These are phyloP conservation scores for Aspergillus latus DNA, from an alignment of 2,329 filamentous ascomycete species.

Conservation along the genomic window DNA sequence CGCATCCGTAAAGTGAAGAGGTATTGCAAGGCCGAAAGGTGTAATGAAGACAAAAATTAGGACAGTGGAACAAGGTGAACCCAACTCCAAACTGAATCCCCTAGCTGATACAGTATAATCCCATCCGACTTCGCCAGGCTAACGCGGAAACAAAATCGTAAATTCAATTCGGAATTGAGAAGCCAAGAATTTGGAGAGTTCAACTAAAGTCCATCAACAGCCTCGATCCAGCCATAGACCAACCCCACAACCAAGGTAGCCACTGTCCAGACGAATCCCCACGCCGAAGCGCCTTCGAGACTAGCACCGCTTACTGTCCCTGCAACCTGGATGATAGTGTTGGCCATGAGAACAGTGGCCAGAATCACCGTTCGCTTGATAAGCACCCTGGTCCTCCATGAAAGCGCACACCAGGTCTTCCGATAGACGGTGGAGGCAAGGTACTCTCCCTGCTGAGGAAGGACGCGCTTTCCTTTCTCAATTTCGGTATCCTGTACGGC, in stretches of 20 bases:
- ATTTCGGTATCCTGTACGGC: slow-evolving; percentile 45
- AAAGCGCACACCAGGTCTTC: slow-evolving; percentile 61
- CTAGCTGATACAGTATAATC: not conserved
- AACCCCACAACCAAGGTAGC: slow-evolving; percentile 39
- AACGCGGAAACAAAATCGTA: not conserved
- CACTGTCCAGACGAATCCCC: slow-evolving; percentile 72
- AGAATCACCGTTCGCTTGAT: slow-evolving; percentile 62
- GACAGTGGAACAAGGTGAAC: not conserved
- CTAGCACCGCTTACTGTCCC: slow-evolving; percentile 71
- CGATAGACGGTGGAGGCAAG: slow-evolving; percentile 64
- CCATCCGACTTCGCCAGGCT: not conserved
- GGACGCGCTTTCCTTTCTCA: slow-evolving; percentile 49
- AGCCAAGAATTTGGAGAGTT: not conserved
- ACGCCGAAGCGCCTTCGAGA: slow-evolving; percentile 66
- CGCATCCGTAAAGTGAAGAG: not conserved
- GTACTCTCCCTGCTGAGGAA: slow-evolving; percentile 69
- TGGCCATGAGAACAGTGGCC: slow-evolving; percentile 47
- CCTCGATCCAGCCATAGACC: slow-evolving; percentile 43
- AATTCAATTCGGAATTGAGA: not conserved
- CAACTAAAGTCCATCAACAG: slow-evolving; percentile 36
- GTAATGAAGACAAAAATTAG: not conserved
- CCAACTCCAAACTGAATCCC: not conserved
- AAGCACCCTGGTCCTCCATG: slow-evolving; percentile 61
- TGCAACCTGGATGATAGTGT: slow-evolving; percentile 64
- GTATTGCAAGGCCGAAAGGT: not conserved